Conservation (phyloP, 1,139 yeast genomes). For the Zygosaccharomyces sapae region DNA sequence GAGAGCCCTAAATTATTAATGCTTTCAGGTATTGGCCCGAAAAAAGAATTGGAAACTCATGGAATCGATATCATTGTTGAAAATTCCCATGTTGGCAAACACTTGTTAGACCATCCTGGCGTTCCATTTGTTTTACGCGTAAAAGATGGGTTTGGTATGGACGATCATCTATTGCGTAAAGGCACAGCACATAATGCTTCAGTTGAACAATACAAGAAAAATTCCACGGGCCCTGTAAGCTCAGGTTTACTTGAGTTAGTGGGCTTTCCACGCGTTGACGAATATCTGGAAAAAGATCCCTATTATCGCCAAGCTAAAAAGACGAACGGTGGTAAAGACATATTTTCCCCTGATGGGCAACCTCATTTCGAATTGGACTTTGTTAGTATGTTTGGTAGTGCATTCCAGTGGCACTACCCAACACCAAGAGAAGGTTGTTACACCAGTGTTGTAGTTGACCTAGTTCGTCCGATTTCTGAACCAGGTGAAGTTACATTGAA, state of each 20-base stretch:
- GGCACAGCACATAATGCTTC: slow-evolving; percentile 21
- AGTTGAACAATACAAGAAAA: slow-evolving; percentile 16
- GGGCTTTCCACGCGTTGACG: slow-evolving; percentile 15
- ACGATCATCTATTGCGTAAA: slow-evolving; percentile 20
- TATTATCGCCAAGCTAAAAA: slow-evolving; percentile 22
- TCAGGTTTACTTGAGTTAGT: slow-evolving; percentile 27
- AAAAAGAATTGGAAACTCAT: slow-evolving; percentile 21
- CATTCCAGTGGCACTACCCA: slow-evolving; percentile 32
- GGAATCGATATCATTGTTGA: slow-evolving; percentile 30
- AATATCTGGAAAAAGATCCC: slow-evolving; percentile 24
- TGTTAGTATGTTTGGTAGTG: slow-evolving; percentile 28
- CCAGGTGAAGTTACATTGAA: slow-evolving; percentile 27
- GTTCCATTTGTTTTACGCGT: slow-evolving; percentile 27
- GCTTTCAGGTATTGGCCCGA: slow-evolving; percentile 33
- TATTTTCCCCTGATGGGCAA: slow-evolving; percentile 28
- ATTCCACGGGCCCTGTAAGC: slow-evolving; percentile 23
- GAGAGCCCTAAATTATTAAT: slow-evolving; percentile 33
- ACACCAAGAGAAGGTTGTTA: slow-evolving; percentile 26
- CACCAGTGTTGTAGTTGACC: slow-evolving; percentile 26
- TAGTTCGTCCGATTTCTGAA: slow-evolving; percentile 30
- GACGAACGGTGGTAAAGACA: slow-evolving; percentile 27
- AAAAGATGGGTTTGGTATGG: slow-evolving; percentile 26
- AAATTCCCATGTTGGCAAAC: slow-evolving; percentile 30
- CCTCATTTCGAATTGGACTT: slow-evolving; percentile 31
- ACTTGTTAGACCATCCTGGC: slow-evolving; percentile 34